These are phyloP conservation scores for Nepenthes gracilis DNA, from an alignment of 148 eudicot species.

Conservation along the genomic window DNA sequence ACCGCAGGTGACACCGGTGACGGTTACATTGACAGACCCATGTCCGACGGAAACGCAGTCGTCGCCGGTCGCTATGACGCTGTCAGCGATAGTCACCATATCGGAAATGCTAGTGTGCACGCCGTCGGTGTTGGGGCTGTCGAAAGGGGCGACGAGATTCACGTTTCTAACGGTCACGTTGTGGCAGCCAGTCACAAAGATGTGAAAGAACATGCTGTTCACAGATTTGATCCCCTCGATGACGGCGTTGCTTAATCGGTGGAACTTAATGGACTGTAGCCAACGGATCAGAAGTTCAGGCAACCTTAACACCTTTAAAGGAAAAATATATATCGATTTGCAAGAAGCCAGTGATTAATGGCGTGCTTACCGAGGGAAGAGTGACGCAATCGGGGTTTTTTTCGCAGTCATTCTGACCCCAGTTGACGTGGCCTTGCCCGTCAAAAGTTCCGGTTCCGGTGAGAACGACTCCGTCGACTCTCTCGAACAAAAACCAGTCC, in stretches of 20 bases:
- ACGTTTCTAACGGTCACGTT: slow-evolving; percentile 19
- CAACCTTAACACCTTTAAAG: neutral
- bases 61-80: slow-evolving; percentile 36
- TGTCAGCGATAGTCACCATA: slow-evolving; percentile 14
- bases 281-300: neutral
- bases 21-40: slow-evolving; percentile 20
- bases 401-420: slow-evolving; percentile 23
- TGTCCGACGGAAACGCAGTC: slow-evolving; percentile 48
- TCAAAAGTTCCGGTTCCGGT: slow-evolving; percentile 24
- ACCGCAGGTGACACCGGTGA: slow-evolving; percentile 35
- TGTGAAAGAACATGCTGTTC: slow-evolving; percentile 52
- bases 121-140: slow-evolving; percentile 57
- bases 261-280: slow-evolving; percentile 38
- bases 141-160: slow-evolving; percentile 24
- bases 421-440: slow-evolving; percentile 23
- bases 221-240: slow-evolving; percentile 27
- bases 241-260: slow-evolving; percentile 17
- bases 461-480: slow-evolving; percentile 14
- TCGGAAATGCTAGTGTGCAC: slow-evolving; percentile 23
- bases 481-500: slow-evolving; percentile 26
- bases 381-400: slow-evolving; percentile 10
- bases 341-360: neutral
- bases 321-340: neutral
- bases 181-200: slow-evolving; percentile 12
- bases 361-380: slow-evolving; percentile 22